A percentile compares a stretch with the other conserved stretches of the same genome.
Evolutionary conservation across 805 yeast genomes (phyloP).

Genomic region (Nakazawaea ishiwadae): DNA sequence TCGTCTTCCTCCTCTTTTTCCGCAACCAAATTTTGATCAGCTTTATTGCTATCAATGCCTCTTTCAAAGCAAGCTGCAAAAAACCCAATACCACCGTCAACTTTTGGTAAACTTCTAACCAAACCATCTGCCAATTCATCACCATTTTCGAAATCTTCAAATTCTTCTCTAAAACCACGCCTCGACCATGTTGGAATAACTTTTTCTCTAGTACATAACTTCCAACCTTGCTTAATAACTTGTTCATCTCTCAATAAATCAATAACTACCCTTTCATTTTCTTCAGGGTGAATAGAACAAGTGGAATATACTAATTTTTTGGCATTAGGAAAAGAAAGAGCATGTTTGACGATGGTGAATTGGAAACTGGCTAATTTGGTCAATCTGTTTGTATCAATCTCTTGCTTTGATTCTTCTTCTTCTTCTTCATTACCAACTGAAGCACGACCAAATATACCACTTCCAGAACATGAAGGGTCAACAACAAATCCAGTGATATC

Average conservation of each 20-base stretch:
- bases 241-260: constrained; percentile 65
- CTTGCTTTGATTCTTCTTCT: constrained; percentile 45
- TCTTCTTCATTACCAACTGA: constrained; percentile 41
- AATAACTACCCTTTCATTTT: constrained; percentile 88
- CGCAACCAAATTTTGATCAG: constrained; percentile 7
- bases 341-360: constrained; percentile 82
- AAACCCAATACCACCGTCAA: constrained; percentile 98
- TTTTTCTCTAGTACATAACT: constrained; percentile 46
- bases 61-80: constrained; percentile 91
- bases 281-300: constrained; percentile 91
- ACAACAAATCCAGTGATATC: constrained; percentile 78
- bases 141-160: constrained; percentile 44
- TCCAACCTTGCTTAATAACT: constrained; percentile 74
- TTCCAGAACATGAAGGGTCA: constrained; percentile 97
- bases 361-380: constrained; percentile 81
- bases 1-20: constrained; percentile 14
- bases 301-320: constrained; percentile 85
- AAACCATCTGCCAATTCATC: constrained; percentile 75
- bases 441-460: constrained; percentile 93
- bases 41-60: constrained; percentile 12
- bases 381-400: constrained; percentile 49
- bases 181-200: constrained; percentile 85
- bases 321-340: constrained; percentile 75
- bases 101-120: constrained; percentile 77
- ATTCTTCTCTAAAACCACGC: constrained; percentile 74